Base-by-base conservation (phyloP, 1,284 basidiomycete genomes). In the Cutaneotrichosporon sp. region DNA sequence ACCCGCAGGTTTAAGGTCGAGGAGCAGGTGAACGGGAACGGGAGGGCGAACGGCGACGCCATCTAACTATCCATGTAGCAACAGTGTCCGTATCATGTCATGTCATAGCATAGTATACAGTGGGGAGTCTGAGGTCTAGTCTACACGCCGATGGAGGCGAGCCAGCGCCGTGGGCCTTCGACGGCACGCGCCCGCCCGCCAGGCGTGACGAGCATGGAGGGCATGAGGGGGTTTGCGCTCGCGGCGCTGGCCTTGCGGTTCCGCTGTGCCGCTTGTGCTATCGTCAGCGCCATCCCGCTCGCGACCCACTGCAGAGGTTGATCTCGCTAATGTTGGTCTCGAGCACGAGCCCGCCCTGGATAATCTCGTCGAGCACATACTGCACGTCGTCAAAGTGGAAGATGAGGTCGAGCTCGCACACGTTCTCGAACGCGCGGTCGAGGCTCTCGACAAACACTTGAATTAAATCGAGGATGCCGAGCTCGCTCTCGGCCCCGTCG, bases 341-440 rank as follows among this genome's bases (percentile, higher is more conserved):
- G n/a, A 99, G 83, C 2, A 99, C 97, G 33, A 99, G 83, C 0
- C 97, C 97, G 29, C 95, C 97, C 81, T 98, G 95, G 31, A 99
- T 92, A 53, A 99, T 89, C 79, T 99, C 95, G 36, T 89, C 85
- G 50, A 99, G 85, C 53, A 98, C 92, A 67, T 95, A 90, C 73
- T 99, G 94, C 8, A 92, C 95, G 83, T 98, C 92, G 77, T 99
- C 95, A 72, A 97, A 99, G 80, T 98, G 93, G 79, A 99, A 99
- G 61, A 99, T 95, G 27, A 99, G 84, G 77, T 99, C 97, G 50
- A 99, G 84, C 80, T 99, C 97, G 82, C 97, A 99, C 0, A 99
- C 97, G 72, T 98, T 98, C 82, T 97, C 94, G 74, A 99, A 99
- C 25, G 92, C 89, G 50, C 92, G 84, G 77, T 99, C 97, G 29